phyloP scores from a whole-genome alignment of 805 yeast species.

The Starmerella geochares region DNA sequence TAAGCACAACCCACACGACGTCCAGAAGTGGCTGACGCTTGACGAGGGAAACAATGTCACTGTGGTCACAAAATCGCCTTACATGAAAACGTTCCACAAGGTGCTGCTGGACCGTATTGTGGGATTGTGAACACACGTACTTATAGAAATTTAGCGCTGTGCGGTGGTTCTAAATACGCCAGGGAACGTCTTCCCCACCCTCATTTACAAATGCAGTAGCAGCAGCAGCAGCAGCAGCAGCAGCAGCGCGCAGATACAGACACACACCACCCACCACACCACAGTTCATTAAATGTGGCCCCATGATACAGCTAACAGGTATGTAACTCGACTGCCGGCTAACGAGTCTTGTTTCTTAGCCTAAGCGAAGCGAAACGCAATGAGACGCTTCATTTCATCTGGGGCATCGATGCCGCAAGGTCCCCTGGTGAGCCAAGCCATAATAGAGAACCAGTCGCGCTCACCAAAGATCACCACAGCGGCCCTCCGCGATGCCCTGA shows the following conservation, averaged over 20 bases:
- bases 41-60: slow-evolving; percentile 25
- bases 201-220: no score
- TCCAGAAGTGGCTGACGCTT: slow-evolving; percentile 26
- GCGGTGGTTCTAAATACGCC: no score
- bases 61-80: slow-evolving; percentile 23
- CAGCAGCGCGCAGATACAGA: no score
- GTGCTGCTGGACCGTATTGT: slow-evolving; percentile 10
- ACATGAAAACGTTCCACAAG: slow-evolving; percentile 15
- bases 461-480: slow-evolving; percentile 1
- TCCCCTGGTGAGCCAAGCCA: not conserved
- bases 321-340: not conserved
- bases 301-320: not conserved
- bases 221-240: no score
- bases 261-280: not conserved
- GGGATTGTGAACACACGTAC: slow-evolving; percentile 6
- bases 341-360: no score
- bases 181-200: no score
- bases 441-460: slow-evolving; percentile 5
- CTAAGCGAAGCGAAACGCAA: not conserved
- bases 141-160: no score
- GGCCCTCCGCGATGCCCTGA: slow-evolving; percentile 22
- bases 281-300: not conserved
- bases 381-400: not conserved
- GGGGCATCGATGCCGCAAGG: not conserved
- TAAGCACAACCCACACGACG: slow-evolving; percentile 23